Conservation (phyloP, 2,329 filamentous ascomycete genomes). For the Penicillium sp. region DNA sequence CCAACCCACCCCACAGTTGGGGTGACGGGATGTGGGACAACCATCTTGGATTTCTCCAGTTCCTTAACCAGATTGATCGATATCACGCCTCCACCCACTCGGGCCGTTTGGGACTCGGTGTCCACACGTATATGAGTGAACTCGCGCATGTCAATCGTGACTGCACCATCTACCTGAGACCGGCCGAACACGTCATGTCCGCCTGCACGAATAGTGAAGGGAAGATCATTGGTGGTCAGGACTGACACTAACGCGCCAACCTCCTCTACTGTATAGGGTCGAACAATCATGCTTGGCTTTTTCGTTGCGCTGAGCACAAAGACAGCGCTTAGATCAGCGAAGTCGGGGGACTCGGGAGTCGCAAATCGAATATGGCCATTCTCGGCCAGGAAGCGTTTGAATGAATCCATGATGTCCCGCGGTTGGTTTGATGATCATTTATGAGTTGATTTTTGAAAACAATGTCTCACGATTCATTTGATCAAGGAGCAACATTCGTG, state of each 20-base stretch:
- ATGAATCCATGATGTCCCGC: not conserved
- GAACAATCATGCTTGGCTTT: slow-evolving; percentile 22
- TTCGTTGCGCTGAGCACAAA: slow-evolving; percentile 12
- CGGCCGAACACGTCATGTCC: slow-evolving; percentile 39
- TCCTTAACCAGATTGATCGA: slow-evolving; percentile 26
- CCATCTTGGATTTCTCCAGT: slow-evolving; percentile 31
- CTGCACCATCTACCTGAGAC: slow-evolving; percentile 29
- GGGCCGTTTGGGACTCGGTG: slow-evolving; percentile 28
- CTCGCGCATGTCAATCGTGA: slow-evolving; percentile 42
- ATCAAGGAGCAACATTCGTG: no score
- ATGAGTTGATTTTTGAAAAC: not conserved
- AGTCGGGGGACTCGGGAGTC: slow-evolving; percentile 10
- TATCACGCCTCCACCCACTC: slow-evolving; percentile 40
- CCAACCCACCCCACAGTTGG: slow-evolving; percentile 37
- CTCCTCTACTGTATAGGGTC: slow-evolving; percentile 27
- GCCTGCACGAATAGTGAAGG: slow-evolving; percentile 34
- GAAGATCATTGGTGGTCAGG: slow-evolving; percentile 16
- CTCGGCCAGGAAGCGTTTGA: slow-evolving; percentile 6
- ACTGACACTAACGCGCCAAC: slow-evolving; percentile 23
- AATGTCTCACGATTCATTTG: not conserved
- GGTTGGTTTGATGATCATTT: not conserved
- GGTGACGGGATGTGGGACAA: slow-evolving; percentile 24
- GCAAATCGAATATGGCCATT: slow-evolving; percentile 14
- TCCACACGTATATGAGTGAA: slow-evolving; percentile 33
- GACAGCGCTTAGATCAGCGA: slow-evolving; percentile 4